phyloP scores from a whole-genome alignment of 2,329 filamentous ascomycete genomes.

The Podosphaera aphanis region DNA sequence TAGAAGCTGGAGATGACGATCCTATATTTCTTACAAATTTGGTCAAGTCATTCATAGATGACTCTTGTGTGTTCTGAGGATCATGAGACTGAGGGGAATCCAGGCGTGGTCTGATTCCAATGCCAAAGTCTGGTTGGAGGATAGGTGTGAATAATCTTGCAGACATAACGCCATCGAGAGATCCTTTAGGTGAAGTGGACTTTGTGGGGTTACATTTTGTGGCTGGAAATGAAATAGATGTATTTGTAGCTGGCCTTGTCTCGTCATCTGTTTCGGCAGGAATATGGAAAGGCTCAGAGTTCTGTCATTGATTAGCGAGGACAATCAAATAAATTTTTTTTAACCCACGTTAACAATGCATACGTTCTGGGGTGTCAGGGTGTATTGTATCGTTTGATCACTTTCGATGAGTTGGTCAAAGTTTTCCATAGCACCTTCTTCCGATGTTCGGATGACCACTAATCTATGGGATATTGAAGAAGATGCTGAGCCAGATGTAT shows the following conservation, averaged over 20 bases:
- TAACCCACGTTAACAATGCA: conserved; percentile 46
- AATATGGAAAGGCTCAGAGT: not conserved
- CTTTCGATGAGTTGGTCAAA: conserved; percentile 65
- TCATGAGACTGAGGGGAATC: conserved; percentile 34
- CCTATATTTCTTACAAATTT: conserved; percentile 66
- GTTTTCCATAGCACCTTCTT: conserved; percentile 33
- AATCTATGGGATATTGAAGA: conserved; percentile 22
- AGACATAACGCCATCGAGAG: not conserved
- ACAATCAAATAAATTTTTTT: not conserved
- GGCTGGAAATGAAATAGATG: not conserved
- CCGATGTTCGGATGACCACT: conserved; percentile 31
- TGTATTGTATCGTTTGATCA: conserved; percentile 63
- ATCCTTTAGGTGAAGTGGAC: conserved; percentile 3
- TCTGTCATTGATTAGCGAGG: not conserved
- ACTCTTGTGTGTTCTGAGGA: conserved; percentile 41
- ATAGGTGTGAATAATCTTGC: conserved; percentile 4
- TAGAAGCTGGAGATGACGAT: not conserved
- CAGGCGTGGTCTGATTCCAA: conserved; percentile 7
- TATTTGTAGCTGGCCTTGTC: not conserved
- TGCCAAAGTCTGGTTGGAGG: conserved; percentile 5
- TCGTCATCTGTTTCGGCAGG: not conserved
- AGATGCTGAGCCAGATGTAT: conserved; percentile 28
- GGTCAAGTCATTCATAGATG: conserved; percentile 56
- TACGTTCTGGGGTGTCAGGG: conserved; percentile 58
- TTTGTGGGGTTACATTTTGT: conserved; percentile 2